Evolutionary conservation across 805 yeast genomes (phyloP).

Genomic region (Blastobotrys peoriensis): DNA sequence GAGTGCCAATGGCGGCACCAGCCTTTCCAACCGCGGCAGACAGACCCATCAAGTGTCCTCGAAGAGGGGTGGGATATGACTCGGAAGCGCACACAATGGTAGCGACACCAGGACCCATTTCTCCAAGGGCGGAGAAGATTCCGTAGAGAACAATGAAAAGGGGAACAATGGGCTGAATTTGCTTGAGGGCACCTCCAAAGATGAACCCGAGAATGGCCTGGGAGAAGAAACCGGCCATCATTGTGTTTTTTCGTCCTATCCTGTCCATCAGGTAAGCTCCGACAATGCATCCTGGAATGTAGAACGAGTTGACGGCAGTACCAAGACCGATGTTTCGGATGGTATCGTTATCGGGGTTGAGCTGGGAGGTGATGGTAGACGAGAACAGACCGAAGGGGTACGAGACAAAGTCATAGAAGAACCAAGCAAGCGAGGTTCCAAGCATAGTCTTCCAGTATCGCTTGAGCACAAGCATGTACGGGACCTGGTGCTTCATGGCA

Average conservation of each 20-base stretch:
- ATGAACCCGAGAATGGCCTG: constrained; percentile 51
- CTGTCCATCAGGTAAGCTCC: constrained; percentile 68
- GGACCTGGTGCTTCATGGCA: constrained; percentile 56
- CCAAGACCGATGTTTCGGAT: constrained; percentile 71
- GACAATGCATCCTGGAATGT: constrained; percentile 81
- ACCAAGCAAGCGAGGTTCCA: constrained; percentile 75
- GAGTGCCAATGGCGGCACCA: constrained; percentile 88
- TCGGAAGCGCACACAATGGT: constrained; percentile 84
- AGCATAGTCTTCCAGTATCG: constrained; percentile 77
- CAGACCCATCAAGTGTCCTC: constrained; percentile 85
- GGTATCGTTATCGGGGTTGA: constrained; percentile 52
- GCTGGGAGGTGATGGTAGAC: constrained; percentile 56
- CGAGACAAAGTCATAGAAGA: constrained; percentile 78
- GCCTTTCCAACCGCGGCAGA: constrained; percentile 88
- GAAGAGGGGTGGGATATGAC: constrained; percentile 74
- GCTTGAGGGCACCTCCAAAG: constrained; percentile 43
- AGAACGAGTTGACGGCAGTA: constrained; percentile 75
- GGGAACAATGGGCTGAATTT: constrained; percentile 51
- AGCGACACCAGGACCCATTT: constrained; percentile 90
- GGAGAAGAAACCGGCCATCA: constrained; percentile 66
- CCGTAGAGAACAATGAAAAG: constrained; percentile 80
- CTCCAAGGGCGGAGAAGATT: constrained; percentile 78
- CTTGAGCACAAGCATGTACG: constrained; percentile 61
- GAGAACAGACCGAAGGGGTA: constrained; percentile 86
- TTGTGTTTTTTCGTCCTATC: constrained; percentile 66